phyloP scores from a whole-genome alignment of 2,329 filamentous ascomycete species.

The Aureobasidium pullulans region DNA sequence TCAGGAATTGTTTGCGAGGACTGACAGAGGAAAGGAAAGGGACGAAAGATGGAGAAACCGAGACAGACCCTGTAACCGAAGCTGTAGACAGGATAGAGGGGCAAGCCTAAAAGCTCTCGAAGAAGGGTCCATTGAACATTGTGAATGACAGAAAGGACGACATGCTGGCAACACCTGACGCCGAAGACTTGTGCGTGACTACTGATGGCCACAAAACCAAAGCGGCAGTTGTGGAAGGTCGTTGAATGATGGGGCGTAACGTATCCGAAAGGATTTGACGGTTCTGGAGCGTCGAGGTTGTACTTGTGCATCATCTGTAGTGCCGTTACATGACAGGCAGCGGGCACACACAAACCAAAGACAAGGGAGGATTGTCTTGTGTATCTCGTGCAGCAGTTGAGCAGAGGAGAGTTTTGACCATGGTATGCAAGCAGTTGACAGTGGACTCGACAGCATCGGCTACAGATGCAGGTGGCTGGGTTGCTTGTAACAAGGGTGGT shows the following conservation, averaged over 20 bases:
- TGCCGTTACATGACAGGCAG: slow-evolving; percentile 7
- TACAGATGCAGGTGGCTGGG: slow-evolving; percentile 8
- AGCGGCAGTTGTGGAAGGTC: slow-evolving; percentile 11
- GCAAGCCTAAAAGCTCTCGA: neutral
- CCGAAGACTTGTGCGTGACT: neutral
- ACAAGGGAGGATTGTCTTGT: slow-evolving; percentile 2
- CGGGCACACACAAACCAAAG: neutral
- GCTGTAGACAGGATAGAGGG: neutral
- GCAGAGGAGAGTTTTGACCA: neutral
- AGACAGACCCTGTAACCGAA: slow-evolving; percentile 1
- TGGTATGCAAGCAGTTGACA: slow-evolving; percentile 7
- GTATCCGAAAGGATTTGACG: neutral
- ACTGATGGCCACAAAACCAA: slow-evolving; percentile 8
- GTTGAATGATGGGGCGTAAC: slow-evolving; percentile 6
- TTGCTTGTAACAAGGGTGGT: slow-evolving; percentile 2
- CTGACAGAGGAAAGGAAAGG: neutral
- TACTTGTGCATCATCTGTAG: neutral
- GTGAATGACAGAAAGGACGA: neutral
- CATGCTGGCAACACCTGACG: neutral
- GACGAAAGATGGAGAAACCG: neutral
- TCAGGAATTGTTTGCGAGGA: neutral
- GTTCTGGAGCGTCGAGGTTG: slow-evolving; percentile 2
- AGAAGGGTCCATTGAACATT: neutral
- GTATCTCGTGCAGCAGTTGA: slow-evolving; percentile 1
- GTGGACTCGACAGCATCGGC: slow-evolving; percentile 6